Evolutionary conservation across 768 basidiomycete genomes (phyloP).

Genomic region (Mycena indigotica): DNA sequence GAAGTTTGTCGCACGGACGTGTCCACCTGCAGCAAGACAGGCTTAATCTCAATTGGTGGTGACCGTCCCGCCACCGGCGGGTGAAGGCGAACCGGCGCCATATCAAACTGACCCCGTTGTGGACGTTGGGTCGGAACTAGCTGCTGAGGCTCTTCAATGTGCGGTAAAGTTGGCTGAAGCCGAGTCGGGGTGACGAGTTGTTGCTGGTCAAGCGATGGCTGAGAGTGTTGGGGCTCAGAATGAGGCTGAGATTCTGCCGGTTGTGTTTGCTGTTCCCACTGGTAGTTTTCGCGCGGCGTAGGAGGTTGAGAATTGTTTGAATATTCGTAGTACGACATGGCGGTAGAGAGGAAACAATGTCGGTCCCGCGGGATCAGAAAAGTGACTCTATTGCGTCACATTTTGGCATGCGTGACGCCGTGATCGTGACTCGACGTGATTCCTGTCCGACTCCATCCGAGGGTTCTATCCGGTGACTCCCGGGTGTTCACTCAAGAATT

Average conservation of each 20-base stretch:
- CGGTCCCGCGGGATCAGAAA: neutral
- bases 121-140: slow-evolving; percentile 31
- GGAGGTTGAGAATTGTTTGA: neutral
- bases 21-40: slow-evolving; percentile 22
- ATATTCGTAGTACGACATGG: neutral
- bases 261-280: neutral
- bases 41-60: slow-evolving; percentile 22
- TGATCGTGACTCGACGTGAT: neutral
- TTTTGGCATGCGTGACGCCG: too few species aligned
- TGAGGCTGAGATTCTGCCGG: neutral
- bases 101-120: slow-evolving; percentile 22
- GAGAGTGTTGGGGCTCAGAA: neutral
- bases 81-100: slow-evolving; percentile 33
- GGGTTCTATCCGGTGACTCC: too few species aligned
- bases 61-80: slow-evolving; percentile 22
- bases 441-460: too few species aligned
- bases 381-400: neutral
- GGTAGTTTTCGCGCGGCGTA: neutral
- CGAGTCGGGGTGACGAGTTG: neutral
- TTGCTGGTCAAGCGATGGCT: neutral
- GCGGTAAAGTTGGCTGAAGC: neutral
- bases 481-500: too few species aligned
- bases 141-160: slow-evolving; percentile 10
- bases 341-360: neutral
- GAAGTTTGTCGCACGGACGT: slow-evolving; percentile 13